Evolutionary conservation across 2,329 filamentous ascomycete genomes (phyloP).

Genomic region (Xylariaceae sp.): DNA sequence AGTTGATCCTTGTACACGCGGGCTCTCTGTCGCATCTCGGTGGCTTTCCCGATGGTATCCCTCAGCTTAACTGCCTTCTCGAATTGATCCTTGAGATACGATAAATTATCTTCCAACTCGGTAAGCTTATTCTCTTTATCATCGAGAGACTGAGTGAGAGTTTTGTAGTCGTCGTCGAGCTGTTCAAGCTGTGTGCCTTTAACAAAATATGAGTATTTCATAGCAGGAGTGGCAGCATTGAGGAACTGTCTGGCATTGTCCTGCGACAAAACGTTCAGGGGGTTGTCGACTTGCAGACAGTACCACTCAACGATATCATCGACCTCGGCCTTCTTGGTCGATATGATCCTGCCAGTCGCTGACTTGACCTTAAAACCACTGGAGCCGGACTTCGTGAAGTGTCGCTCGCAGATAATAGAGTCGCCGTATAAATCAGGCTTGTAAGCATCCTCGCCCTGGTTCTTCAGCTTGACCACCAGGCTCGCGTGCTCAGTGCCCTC

Average conservation of each 20-base stretch:
- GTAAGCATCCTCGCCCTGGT: conserved; percentile 79
- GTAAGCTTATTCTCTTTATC: conserved; percentile 60
- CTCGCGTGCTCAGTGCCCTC: conserved; percentile 72
- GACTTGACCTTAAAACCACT: conserved; percentile 87
- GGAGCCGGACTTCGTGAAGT: conserved; percentile 69
- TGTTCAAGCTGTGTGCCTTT: conserved; percentile 91
- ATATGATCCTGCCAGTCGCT: conserved; percentile 62
- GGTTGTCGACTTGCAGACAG: conserved; percentile 91
- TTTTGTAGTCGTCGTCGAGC: conserved; percentile 82
- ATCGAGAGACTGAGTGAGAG: conserved; percentile 75
- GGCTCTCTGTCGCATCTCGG: conserved; percentile 57
- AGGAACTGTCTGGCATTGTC: conserved; percentile 93
- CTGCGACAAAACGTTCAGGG: conserved; percentile 90
- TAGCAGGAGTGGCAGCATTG: conserved; percentile 70
- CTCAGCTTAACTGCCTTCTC: conserved; percentile 61
- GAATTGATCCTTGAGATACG: conserved; percentile 50
- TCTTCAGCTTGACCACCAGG: conserved; percentile 83
- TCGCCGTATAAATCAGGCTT: conserved; percentile 76
- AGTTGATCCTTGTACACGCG: conserved; percentile 59
- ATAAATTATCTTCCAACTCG: conserved; percentile 58
- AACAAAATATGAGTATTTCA: conserved; percentile 96
- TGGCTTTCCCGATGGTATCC: conserved; percentile 60
- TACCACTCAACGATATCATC: conserved; percentile 94
- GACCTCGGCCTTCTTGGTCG: conserved; percentile 77
- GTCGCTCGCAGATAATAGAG: conserved; percentile 83